A percentile compares a stretch with the other conserved stretches of the same genome.
Evolutionary conservation across 352 stramenopile species (phyloP).

Genomic region (Globisporangium orthogonon): DNA sequence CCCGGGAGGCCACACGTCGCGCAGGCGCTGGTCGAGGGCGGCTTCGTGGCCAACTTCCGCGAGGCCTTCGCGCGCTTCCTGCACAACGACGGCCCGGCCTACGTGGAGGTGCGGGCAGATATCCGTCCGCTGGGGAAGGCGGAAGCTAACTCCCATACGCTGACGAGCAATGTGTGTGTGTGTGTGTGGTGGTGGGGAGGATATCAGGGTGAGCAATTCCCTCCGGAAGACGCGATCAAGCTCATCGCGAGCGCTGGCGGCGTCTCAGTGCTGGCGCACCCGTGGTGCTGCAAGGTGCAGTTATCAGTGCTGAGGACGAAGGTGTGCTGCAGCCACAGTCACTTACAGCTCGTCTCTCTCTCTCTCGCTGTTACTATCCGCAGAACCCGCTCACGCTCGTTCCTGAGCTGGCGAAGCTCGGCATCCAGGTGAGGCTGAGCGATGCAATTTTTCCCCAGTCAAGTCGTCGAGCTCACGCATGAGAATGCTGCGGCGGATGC

Average conservation of each 20-base stretch:
- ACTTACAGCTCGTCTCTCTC: neutral
- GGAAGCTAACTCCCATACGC: neutral
- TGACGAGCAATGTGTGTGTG: neutral
- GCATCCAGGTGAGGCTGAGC: conserved; percentile 49
- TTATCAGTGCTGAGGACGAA: neutral
- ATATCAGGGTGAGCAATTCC: conserved; percentile 66
- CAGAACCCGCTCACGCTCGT: conserved; percentile 67
- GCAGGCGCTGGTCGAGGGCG: conserved; percentile 68
- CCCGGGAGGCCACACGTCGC: conserved; percentile 73
- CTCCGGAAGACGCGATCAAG: conserved; percentile 81
- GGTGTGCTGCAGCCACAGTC: neutral
- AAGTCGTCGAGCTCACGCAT: neutral
- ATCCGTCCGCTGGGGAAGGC: too few relatives aligned
- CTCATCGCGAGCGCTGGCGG: conserved; percentile 76
- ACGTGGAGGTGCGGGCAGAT: conserved; percentile 61
- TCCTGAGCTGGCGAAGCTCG: conserved; percentile 58
- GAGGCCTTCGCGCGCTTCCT: conserved; percentile 79
- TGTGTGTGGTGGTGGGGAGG: neutral
- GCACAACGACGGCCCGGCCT: conserved; percentile 77
- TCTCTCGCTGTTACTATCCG: neutral
- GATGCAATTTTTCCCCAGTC: too few relatives aligned
- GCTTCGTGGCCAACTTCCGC: conserved; percentile 69
- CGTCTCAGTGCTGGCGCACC: conserved; percentile 78
- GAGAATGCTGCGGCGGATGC: neutral
- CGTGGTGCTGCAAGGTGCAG: conserved; percentile 78